Evolutionary conservation across 2,329 filamentous ascomycete species (phyloP).

Genomic region (Claviceps purpurea): DNA sequence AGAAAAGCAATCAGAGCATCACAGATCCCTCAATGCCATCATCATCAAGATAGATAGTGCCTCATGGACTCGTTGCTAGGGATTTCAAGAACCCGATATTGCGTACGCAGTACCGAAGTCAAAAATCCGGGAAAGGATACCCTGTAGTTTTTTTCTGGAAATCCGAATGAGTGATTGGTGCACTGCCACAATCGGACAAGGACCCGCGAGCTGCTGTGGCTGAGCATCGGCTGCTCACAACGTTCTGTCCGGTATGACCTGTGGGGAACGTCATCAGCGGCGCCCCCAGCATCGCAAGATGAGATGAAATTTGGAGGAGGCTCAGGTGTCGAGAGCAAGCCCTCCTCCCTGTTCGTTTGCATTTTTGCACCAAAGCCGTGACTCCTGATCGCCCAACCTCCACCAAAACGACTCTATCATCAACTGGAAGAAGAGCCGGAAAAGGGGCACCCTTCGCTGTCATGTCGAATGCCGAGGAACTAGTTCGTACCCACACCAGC

Average conservation of each 20-base stretch:
- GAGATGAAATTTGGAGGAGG: neutral
- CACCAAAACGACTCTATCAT: neutral
- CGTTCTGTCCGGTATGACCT: constrained; percentile 2
- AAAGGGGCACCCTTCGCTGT: constrained; percentile 4
- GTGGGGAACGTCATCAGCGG: constrained; percentile 26
- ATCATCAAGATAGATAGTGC: neutral
- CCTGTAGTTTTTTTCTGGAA: neutral
- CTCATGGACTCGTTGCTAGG: neutral
- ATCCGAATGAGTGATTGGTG: neutral
- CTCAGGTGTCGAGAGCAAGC: neutral
- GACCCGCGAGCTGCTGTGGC: neutral
- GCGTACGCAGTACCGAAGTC: neutral
- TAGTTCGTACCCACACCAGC: constrained; percentile 23
- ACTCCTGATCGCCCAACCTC: neutral
- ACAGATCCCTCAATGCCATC: neutral
- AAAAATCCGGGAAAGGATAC: neutral
- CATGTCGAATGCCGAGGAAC: constrained; percentile 31
- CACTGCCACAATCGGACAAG: neutral
- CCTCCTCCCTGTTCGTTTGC: neutral
- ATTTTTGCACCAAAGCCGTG: neutral
- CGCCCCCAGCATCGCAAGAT: constrained; percentile 2
- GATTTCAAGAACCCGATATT: neutral
- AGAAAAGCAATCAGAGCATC: neutral
- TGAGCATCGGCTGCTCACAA: neutral
- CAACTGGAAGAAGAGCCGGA: neutral